Conservation (phyloP, 2,329 filamentous ascomycete genomes). For the Lachnellula occidentalis region DNA sequence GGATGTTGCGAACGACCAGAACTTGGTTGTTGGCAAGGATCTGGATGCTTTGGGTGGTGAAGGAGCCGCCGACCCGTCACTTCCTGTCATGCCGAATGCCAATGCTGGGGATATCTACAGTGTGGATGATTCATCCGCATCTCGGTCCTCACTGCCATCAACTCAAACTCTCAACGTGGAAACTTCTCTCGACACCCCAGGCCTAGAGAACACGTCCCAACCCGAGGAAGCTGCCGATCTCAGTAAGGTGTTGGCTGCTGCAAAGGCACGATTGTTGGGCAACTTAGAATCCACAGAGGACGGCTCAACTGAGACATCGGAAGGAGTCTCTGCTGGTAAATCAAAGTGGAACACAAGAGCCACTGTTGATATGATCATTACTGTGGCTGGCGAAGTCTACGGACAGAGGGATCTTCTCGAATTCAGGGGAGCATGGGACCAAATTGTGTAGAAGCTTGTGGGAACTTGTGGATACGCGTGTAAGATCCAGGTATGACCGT, state of each 20-base stretch:
- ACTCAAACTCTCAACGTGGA: not conserved
- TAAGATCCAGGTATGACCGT: no score
- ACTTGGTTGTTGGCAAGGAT: conserved; percentile 2
- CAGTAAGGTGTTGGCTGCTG: conserved; percentile 27
- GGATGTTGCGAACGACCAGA: conserved; percentile 15
- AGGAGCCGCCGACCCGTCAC: not conserved
- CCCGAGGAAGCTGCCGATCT: not conserved
- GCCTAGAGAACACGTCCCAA: not conserved
- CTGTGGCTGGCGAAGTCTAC: conserved; percentile 80
- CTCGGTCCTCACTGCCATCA: not conserved
- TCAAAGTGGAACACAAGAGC: conserved; percentile 41
- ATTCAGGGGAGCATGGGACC: conserved; percentile 54
- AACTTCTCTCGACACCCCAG: not conserved
- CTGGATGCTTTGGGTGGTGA: not conserved
- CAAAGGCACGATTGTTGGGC: conserved; percentile 37
- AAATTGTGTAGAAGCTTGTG: not conserved
- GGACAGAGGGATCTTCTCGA: conserved; percentile 82
- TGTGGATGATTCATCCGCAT: not conserved
- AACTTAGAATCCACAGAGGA: not conserved
- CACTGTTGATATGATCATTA: conserved; percentile 90
- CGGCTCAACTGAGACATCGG: not conserved
- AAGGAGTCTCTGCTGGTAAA: not conserved
- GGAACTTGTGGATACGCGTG: not conserved
- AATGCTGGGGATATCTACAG: no score
- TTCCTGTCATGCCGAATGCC: not conserved